These are phyloP conservation scores for Royoungia palumana DNA, from an alignment of 768 basidiomycete species.

Conservation along the genomic window DNA sequence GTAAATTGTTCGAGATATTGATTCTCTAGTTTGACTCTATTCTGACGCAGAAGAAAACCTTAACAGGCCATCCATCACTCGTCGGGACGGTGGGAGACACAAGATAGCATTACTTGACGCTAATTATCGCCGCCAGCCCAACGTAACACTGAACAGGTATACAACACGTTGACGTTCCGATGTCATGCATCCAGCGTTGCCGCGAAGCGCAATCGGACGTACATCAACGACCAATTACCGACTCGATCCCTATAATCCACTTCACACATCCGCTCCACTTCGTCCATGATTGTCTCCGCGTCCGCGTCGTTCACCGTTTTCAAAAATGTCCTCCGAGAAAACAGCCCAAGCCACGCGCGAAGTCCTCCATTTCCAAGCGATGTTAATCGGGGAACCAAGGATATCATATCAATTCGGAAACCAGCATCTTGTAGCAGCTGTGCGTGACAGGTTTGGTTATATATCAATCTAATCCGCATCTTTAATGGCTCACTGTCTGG, in stretches of 20 bases:
- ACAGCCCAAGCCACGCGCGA: conserved; percentile 66
- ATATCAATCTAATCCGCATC: background rate
- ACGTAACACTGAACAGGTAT: background rate
- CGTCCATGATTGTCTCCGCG: conserved; percentile 56
- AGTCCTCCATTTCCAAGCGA: conserved; percentile 48
- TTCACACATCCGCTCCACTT: conserved; percentile 54
- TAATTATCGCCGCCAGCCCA: conserved; percentile 6
- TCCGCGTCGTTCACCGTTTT: conserved; percentile 48
- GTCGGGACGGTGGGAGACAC: background rate
- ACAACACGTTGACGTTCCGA: background rate
- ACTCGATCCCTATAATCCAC: conserved; percentile 55
- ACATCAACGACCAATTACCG: conserved; percentile 71
- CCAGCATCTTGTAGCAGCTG: conserved; percentile 56
- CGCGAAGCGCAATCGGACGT: conserved; percentile 63
- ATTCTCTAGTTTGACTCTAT: conserved; percentile 5
- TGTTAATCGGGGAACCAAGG: conserved; percentile 54
- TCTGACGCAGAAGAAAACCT: background rate
- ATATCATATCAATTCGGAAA: conserved; percentile 54
- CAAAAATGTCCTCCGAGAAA: conserved; percentile 61
- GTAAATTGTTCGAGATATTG: conserved; percentile 2
- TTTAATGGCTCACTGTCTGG: conserved; percentile 38
- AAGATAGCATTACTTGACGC: conserved; percentile 6
- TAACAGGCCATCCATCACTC: background rate
- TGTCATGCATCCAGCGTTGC: conserved; percentile 40
- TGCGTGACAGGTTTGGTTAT: conserved; percentile 1